phyloP scores from a whole-genome alignment of 2,329 filamentous ascomycete genomes.

The Aspergillus clavatus region DNA sequence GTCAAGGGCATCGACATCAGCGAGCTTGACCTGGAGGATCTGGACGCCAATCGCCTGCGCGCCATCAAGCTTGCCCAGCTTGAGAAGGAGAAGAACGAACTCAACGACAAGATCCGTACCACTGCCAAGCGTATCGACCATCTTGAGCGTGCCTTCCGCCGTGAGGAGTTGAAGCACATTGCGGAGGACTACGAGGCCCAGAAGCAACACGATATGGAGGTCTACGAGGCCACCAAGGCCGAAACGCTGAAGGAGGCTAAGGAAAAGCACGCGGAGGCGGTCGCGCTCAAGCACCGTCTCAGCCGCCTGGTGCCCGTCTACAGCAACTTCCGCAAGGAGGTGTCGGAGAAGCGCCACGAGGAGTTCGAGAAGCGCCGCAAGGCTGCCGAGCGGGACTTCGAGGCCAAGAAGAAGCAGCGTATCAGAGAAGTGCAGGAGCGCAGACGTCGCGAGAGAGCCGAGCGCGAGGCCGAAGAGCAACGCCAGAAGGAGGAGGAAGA shows the following conservation, averaged over 20 bases:
- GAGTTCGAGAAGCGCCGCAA: constrained; percentile 94
- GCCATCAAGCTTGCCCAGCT: constrained; percentile 92
- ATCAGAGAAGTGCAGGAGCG: constrained; percentile 84
- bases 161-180: constrained; percentile 92
- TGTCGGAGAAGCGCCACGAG: constrained; percentile 82
- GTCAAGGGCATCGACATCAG: constrained; percentile 76
- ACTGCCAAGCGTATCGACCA: constrained; percentile 96
- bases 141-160: constrained; percentile 91
- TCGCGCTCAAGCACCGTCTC: constrained; percentile 90
- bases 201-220: constrained; percentile 68
- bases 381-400: constrained; percentile 85
- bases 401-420: constrained; percentile 82
- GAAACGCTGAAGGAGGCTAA: constrained; percentile 76
- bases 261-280: constrained; percentile 83
- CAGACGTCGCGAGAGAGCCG: constrained; percentile 74
- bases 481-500: constrained; percentile 79
- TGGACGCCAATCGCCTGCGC: constrained; percentile 86
- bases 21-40: constrained; percentile 67
- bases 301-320: constrained; percentile 78
- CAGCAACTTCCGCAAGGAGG: constrained; percentile 73
- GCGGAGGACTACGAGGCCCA: constrained; percentile 79
- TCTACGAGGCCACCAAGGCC: constrained; percentile 73
- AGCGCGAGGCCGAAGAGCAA: constrained; percentile 79
- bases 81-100: constrained; percentile 96
- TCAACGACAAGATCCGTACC: constrained; percentile 83